Base-by-base conservation (phyloP, 371 early-diverging fungal species). In the Parasitella parasitica region DNA sequence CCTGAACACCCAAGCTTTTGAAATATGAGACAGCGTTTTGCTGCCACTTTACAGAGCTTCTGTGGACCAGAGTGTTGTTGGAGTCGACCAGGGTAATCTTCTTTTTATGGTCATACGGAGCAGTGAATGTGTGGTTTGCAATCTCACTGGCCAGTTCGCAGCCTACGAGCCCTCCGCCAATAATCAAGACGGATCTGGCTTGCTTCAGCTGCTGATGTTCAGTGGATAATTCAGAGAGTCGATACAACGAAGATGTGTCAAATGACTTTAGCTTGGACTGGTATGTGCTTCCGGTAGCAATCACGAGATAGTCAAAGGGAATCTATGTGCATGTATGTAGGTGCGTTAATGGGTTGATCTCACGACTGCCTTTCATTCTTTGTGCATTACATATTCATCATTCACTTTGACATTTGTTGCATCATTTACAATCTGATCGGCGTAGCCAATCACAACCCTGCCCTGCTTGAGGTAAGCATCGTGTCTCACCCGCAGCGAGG, bases 281-380 rank as follows among this genome's bases (percentile, higher is more conserved):
- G 66, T 86, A 85, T 15, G 69, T 61, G 41, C 86, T 82, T 5
- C 92, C 92, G 0, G 89, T 89, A 24, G 87, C 86, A 38, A 91
- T 72, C 4, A 86, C 83, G 34, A 88, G 67, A 65, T 89, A 89
- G 63, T 91, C 88, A 67, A 86, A 90, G 32, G 54, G 51, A 26
- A 65, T 32, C 66, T 65, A 54, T 22, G 7, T 41, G 4, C 12
- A 22, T 11, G 43, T 24, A 30, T 32, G 32, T 37, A 37, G n/a
- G n/a, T n/a, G 22, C 22, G 4, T 3, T n/a, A 41, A 12, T 28
- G 18, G 4, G 18, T 30, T 16, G 12, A 32, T 12, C 22, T 38
- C 15, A 7, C 4, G 9, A 20, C 41, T 20, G 24, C 4, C 4
- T 30, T n/a, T 32, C 15, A 35, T 27, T 7, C 26, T n/a, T n/a